Percentiles rank a stretch among this genome's conserved stretches.
Evolutionary conservation across 768 basidiomycete species (phyloP).

Genomic region (Hydnomerulius pinastri): DNA sequence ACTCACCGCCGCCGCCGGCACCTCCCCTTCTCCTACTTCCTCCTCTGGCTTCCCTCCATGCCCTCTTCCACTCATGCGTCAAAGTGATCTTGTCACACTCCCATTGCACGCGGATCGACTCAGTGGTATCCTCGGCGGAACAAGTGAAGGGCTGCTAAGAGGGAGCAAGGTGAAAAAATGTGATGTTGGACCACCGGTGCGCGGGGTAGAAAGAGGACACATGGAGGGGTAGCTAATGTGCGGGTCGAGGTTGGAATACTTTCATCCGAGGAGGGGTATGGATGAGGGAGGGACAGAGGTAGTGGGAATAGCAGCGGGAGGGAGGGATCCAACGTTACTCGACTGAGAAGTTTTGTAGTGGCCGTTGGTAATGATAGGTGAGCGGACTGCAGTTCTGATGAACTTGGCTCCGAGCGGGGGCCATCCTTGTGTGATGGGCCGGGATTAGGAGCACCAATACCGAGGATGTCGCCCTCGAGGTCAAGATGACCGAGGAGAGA

Average conservation of each 20-base stretch:
- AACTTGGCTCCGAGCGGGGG: slow-evolving; percentile 2
- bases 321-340: slow-evolving; percentile 49
- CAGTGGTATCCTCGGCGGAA: slow-evolving; percentile 31
- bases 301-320: slow-evolving; percentile 67
- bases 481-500: slow-evolving; percentile 77
- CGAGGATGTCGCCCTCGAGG: slow-evolving; percentile 56
- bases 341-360: slow-evolving; percentile 7
- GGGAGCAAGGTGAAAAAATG: slow-evolving; percentile 47
- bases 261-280: slow-evolving; percentile 13
- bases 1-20: slow-evolving; percentile 40
- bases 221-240: slow-evolving; percentile 22
- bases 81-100: slow-evolving; percentile 66
- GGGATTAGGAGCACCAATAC: slow-evolving; percentile 24
- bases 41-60: slow-evolving; percentile 74
- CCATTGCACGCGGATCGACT: slow-evolving; percentile 63
- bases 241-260: neutral
- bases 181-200: slow-evolving; percentile 50
- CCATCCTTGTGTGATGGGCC: slow-evolving; percentile 2
- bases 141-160: slow-evolving; percentile 18
- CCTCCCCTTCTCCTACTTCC: slow-evolving; percentile 60
- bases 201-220: slow-evolving; percentile 28
- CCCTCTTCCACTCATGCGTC: slow-evolving; percentile 76
- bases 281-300: slow-evolving; percentile 22
- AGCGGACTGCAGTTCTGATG: neutral
- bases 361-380: slow-evolving; percentile 4